Percentiles rank a stretch among this genome's conserved stretches.
Conservation (phyloP, 768 basidiomycete genomes). For the Boletus vermiculosoides region DNA sequence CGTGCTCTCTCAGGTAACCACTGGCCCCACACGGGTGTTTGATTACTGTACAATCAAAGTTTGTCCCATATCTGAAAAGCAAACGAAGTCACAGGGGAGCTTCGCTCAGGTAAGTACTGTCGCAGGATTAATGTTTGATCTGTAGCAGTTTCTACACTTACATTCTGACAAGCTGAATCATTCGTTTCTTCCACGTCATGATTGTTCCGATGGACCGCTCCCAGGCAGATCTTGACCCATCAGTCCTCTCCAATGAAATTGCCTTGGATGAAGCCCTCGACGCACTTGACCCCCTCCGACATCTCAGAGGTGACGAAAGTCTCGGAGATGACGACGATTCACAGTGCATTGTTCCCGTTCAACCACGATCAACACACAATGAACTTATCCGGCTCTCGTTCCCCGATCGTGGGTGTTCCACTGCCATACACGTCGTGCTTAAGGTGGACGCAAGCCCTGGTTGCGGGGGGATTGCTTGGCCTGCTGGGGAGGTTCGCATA, state of each 20-base stretch:
- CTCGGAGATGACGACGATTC: constrained; percentile 22
- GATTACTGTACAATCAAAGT: not conserved
- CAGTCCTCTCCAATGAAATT: constrained; percentile 32
- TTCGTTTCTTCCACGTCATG: constrained; percentile 7
- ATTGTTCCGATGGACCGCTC: not conserved
- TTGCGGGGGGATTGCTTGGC: constrained; percentile 92
- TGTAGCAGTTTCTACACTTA: not conserved
- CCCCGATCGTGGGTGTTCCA: constrained; percentile 9
- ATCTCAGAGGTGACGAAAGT: constrained; percentile 47
- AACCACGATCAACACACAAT: constrained; percentile 49
- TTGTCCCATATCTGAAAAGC: not conserved
- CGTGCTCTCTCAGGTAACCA: not conserved
- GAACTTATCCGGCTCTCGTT: constrained; percentile 48
- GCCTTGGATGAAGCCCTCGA: constrained; percentile 56
- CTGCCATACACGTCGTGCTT: constrained; percentile 39
- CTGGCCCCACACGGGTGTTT: not conserved
- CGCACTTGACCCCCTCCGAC: constrained; percentile 56
- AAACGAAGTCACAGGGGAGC: not conserved
- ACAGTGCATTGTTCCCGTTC: constrained; percentile 48
- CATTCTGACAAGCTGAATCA: not conserved
- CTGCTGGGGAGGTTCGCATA: constrained; percentile 75
- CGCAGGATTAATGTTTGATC: not conserved
- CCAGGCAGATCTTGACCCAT: constrained; percentile 8
- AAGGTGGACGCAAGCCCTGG: constrained; percentile 79
- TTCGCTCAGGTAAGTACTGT: not conserved